phyloP scores from a whole-genome alignment of 176 grass and related monocot genomes.

The Aegilops bicornis region DNA sequence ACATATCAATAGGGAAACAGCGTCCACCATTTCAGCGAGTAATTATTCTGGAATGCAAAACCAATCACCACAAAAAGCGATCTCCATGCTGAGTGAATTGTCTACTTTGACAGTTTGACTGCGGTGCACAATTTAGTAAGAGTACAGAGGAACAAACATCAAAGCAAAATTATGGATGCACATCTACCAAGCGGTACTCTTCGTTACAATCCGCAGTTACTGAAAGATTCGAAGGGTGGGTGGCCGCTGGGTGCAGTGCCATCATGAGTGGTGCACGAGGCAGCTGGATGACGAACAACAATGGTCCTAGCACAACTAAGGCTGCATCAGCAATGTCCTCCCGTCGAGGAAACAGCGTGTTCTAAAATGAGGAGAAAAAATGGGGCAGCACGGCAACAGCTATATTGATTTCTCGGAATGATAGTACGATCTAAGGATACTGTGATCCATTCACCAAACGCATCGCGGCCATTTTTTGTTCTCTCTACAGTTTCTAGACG shows the following conservation, averaged over 20 bases:
- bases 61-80: neutral
- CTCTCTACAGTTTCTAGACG: neutral
- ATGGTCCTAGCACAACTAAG: neutral
- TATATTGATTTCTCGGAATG: neutral
- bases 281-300: conserved; percentile 27
- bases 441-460: neutral
- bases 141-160: neutral
- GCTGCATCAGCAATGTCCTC: neutral
- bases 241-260: neutral
- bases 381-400: neutral
- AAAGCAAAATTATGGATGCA: neutral
- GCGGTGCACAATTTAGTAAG: neutral
- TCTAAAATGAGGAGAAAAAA: neutral
- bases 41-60: conserved; percentile 4
- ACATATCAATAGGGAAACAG: neutral
- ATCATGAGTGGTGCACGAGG: neutral
- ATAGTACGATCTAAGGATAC: neutral
- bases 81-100: conserved; percentile 1
- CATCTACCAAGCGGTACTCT: neutral
- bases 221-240: conserved; percentile 12
- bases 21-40: neutral
- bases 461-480: neutral
- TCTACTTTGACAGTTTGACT: neutral
- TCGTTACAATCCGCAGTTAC: neutral
- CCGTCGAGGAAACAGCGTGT: neutral